Evolutionary conservation across 2,329 filamentous ascomycete species (phyloP).

Genomic region (Neofusicoccum ribis): DNA sequence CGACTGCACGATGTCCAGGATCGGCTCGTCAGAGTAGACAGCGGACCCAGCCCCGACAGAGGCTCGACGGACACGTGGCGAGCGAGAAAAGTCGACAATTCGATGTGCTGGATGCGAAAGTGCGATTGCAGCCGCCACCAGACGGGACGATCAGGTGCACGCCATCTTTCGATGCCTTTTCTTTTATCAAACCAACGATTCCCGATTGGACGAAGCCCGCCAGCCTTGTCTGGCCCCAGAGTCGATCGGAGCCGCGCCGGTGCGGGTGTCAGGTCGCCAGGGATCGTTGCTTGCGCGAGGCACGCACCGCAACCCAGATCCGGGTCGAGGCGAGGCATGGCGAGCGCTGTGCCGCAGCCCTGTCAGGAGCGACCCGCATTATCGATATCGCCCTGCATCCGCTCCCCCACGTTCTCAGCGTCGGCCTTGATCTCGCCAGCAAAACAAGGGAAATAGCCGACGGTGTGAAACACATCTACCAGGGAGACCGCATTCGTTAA

Average conservation of each 20-base stretch:
- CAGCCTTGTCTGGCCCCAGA: neutral
- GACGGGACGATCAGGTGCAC: neutral
- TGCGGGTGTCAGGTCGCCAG: too few species aligned
- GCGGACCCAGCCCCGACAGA: neutral
- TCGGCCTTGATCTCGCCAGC: too few species aligned
- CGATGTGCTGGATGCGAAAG: neutral
- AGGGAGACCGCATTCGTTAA: too few species aligned
- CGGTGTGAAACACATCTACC: too few species aligned
- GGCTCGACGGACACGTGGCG: neutral
- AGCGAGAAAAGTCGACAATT: neutral
- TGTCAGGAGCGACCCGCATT: neutral
- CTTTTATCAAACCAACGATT: neutral
- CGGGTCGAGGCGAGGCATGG: neutral
- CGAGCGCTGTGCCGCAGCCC: constrained; percentile 20
- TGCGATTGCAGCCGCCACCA: neutral
- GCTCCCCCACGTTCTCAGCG: too few species aligned
- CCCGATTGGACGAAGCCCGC: neutral
- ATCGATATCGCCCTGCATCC: too few species aligned
- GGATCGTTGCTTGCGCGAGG: neutral
- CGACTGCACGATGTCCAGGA: too few species aligned
- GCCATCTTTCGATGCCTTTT: neutral
- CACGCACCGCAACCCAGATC: neutral
- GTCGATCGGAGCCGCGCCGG: neutral
- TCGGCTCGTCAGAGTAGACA: too few species aligned
- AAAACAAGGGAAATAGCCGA: too few species aligned